These are phyloP conservation scores for Diaporthe sp. DNA, from an alignment of 2,329 filamentous ascomycete genomes.

Conservation along the genomic window DNA sequence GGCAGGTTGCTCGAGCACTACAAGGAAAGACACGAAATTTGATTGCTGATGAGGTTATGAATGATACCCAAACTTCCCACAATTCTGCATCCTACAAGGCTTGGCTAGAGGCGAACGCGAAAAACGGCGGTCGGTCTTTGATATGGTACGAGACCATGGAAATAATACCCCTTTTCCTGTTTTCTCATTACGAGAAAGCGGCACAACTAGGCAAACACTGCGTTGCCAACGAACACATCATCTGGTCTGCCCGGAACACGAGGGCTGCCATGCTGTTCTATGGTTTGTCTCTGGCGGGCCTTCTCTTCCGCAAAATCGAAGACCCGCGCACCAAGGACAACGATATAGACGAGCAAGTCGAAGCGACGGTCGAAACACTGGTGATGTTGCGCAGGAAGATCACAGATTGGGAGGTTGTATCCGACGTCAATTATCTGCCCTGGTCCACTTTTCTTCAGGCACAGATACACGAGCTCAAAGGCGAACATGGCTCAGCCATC, in stretches of 20 bases:
- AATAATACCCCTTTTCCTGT: constrained; percentile 73
- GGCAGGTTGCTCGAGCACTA: constrained; percentile 77
- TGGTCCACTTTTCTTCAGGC: constrained; percentile 79
- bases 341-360: constrained; percentile 58
- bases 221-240: constrained; percentile 60
- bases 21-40: constrained; percentile 78
- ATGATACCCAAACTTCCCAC: constrained; percentile 73
- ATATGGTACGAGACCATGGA: constrained; percentile 79
- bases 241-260: constrained; percentile 74
- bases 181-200: constrained; percentile 72
- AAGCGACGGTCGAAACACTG: constrained; percentile 67
- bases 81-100: constrained; percentile 70
- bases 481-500: constrained; percentile 71
- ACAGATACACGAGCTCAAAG: constrained; percentile 74
- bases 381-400: constrained; percentile 71
- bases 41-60: constrained; percentile 70
- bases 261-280: constrained; percentile 72
- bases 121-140: constrained; percentile 74
- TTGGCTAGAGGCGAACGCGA: constrained; percentile 67
- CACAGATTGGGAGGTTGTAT: constrained; percentile 73
- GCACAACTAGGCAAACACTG: constrained; percentile 69
- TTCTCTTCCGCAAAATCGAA: constrained; percentile 63
- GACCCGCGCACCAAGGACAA: constrained; percentile 61
- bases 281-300: constrained; percentile 68
- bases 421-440: constrained; percentile 78